Conservation (phyloP, 2,329 filamentous ascomycete genomes). For the Balansia obtecta region DNA sequence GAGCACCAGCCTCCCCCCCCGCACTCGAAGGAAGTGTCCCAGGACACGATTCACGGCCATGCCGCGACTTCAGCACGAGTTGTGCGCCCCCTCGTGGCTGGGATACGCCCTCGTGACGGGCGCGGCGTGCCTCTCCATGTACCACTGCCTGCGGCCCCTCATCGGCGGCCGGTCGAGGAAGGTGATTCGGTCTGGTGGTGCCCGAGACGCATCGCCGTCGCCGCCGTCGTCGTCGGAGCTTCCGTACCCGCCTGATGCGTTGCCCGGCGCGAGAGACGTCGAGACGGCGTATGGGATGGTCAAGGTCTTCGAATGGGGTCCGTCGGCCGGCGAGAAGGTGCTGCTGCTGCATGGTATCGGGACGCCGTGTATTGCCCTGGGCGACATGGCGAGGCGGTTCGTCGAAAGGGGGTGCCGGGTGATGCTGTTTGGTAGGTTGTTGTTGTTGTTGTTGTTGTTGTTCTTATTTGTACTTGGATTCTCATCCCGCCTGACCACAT, state of each 20-base stretch:
- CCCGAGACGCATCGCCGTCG: constrained; percentile 4
- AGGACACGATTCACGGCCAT: neutral
- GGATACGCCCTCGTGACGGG: constrained; percentile 9
- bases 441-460: too few relatives aligned
- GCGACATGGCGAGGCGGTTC: constrained; percentile 52
- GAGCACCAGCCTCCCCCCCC: too few relatives aligned
- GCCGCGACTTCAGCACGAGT: constrained; percentile 3
- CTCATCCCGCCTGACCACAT: too few relatives aligned
- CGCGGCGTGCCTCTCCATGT: constrained; percentile 22
- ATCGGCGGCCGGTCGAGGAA: constrained; percentile 6
- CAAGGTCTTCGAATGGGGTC: constrained; percentile 71
- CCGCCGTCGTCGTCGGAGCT: too few relatives aligned
- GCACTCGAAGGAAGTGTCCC: too few relatives aligned
- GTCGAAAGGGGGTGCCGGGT: constrained; percentile 58
- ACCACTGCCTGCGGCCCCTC: constrained; percentile 18
- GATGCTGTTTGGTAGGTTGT: constrained; percentile 69
- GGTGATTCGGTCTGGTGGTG: neutral
- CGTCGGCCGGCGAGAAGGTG: constrained; percentile 56
- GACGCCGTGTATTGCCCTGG: constrained; percentile 61
- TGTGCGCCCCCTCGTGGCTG: constrained; percentile 2
- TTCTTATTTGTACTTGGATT: too few relatives aligned
- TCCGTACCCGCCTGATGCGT: constrained; percentile 56
- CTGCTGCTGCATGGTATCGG: constrained; percentile 72
- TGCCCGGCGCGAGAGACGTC: constrained; percentile 60
- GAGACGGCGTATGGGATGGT: constrained; percentile 57